Evolutionary conservation across 2,329 filamentous ascomycete species (phyloP).

Genomic region (Xylaria sp.): DNA sequence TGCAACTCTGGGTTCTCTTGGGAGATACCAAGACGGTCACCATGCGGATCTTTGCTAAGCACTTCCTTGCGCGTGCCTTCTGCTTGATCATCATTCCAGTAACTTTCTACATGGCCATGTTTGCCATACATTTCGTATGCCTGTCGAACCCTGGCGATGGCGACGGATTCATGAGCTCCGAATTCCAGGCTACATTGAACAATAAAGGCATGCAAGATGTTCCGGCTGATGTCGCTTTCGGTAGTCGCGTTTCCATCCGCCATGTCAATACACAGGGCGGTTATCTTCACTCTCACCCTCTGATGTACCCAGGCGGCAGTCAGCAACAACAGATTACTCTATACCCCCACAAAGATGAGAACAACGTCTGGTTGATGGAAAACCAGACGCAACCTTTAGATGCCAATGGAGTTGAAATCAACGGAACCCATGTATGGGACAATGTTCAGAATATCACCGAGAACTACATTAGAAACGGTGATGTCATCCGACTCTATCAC

Average conservation of each 20-base stretch:
- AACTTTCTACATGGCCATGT: slow-evolving; percentile 95
- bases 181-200: slow-evolving; percentile 97
- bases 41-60: slow-evolving; percentile 86
- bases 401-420: slow-evolving; percentile 74
- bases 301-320: slow-evolving; percentile 98
- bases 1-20: slow-evolving; percentile 95
- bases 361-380: slow-evolving; percentile 93
- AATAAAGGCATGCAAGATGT: slow-evolving; percentile 96
- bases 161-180: slow-evolving; percentile 99
- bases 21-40: slow-evolving; percentile 88
- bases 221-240: slow-evolving; percentile 87
- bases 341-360: slow-evolving; percentile 98
- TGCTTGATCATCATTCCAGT: slow-evolving; percentile 89
- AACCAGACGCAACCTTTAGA: slow-evolving; percentile 93
- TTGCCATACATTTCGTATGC: slow-evolving; percentile 93
- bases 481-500: slow-evolving; percentile 84
- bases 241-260: slow-evolving; percentile 83
- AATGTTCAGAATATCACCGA: slow-evolving; percentile 63
- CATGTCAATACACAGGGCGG: slow-evolving; percentile 98
- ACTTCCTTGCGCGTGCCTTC: slow-evolving; percentile 88
- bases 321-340: slow-evolving; percentile 99
- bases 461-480: slow-evolving; percentile 76
- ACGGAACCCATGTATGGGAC: slow-evolving; percentile 86
- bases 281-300: slow-evolving; percentile 93
- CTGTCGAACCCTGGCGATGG: slow-evolving; percentile 94